Base-by-base conservation (phyloP, 2,329 filamentous ascomycete species). In the Aspergillus sergii region DNA sequence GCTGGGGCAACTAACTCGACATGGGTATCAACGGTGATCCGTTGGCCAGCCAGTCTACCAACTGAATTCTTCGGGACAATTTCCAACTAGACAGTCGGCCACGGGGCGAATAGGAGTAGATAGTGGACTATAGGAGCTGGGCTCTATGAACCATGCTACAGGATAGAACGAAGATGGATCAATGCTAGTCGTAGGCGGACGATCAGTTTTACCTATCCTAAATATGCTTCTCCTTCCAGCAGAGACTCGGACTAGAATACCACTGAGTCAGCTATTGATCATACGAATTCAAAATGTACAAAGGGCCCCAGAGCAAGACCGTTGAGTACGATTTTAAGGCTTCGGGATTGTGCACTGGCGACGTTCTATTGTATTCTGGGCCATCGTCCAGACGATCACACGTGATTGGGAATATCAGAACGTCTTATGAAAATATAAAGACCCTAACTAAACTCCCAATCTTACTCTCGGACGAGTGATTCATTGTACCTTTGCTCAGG, bases 191-290 rank as follows among this genome's bases (percentile, higher is more conserved):
- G 34, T 14, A 14, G 34, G 11, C 12, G 0, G 14, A 36, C 6
- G 5, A 16, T 16, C 1, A 6, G 14, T 7, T 7, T 16, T 3
- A 3, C 34, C 5, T 36, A 0, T 16, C 0, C 14, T 1, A 16
- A 8, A 36, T 7, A 16, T 16, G 6, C 6, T 1, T 2, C 14
- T 16, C 16, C 34, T 36, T 36, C 34, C 5, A 2, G 14, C 14
- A 7, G 1, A 36, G 34, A 36, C 1, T 36, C 34, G 2, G 14
- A 16, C 34, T 36, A 5, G 14, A 36, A 16, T 1, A 36, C 36
- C 36, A 41, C 36, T 41, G 36, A 41, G 19, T 19, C 16, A 41
- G 16, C 36, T 8, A 41, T 9, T 14, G 3, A 41, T 41, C 3
- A 41, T 19, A 19, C 7, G 0, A 41, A 41, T 3, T 16, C 6